Base-by-base conservation (phyloP, 306 rosid species). In the Rosa rugosa region DNA sequence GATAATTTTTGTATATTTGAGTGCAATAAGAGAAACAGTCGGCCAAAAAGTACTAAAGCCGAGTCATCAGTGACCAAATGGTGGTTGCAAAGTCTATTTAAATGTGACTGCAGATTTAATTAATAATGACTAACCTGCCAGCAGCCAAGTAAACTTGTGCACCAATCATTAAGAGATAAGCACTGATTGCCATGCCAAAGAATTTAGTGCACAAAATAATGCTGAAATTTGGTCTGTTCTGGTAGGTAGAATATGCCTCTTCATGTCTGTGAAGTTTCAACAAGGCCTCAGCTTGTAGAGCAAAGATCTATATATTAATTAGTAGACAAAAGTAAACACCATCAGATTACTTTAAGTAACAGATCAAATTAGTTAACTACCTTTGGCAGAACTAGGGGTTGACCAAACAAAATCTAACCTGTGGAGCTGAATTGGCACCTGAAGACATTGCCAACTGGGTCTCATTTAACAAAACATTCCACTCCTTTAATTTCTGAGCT, bases 281-380 rank as follows among this genome's bases (percentile, higher is more conserved):
- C 34, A 91, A 81, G 51, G 98, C 98, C 89, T 96, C 99, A 18
- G 97, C 87, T 89, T 86, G 98, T 72, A 90, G 83, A 79, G 94
- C 96, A 85, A 83, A 90, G 49, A 96, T 85, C 97, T 93, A 82
- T 4, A 31, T 68, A 31, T n/a, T 66, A 8, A 62, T 27, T 62
- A 45, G 22, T 68, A 80, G 50, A n/a, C 69, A 65, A 47, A 78
- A 25, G 73, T 75, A 82, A 78, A 60, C 22, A 77, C 22, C 25
- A 56, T 44, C 9, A 75, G 64, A 76, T 70, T 62, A n/a, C 44
- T 0, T 56, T 3, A 17, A 16, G 12, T 56, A 44, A 53, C 34
- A 46, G 8, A 46, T 18, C 17, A 46, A 2, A 18, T 22, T 38
- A 51, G 13, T 18, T 66, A 49, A 31, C 41, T 62, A 27, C 54